Evolutionary conservation across 2,329 filamentous ascomycete species (phyloP).

Genomic region (Pezizomycotina sp.): DNA sequence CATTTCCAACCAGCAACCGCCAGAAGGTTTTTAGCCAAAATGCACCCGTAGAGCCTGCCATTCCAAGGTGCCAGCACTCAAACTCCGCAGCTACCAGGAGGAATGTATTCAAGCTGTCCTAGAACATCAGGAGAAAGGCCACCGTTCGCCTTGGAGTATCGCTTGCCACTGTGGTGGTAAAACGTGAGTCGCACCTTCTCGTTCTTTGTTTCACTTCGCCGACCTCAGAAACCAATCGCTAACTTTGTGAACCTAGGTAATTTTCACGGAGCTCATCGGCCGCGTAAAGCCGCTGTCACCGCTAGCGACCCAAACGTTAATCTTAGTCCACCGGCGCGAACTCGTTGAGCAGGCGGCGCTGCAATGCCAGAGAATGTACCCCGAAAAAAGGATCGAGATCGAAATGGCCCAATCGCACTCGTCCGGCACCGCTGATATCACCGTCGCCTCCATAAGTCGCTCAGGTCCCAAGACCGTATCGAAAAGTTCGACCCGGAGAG

Average conservation of each 20-base stretch:
- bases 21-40: background rate
- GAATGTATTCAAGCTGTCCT: slow-evolving; percentile 78
- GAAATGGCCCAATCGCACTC: slow-evolving; percentile 74
- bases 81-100: slow-evolving; percentile 70
- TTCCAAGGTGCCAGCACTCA: slow-evolving; percentile 29
- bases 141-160: slow-evolving; percentile 71
- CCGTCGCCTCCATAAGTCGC: slow-evolving; percentile 79
- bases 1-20: background rate
- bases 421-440: slow-evolving; percentile 73
- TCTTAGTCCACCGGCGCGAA: slow-evolving; percentile 81
- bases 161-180: slow-evolving; percentile 80
- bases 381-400: slow-evolving; percentile 63
- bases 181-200: slow-evolving; percentile 40
- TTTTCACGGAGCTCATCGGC: slow-evolving; percentile 89
- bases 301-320: slow-evolving; percentile 59
- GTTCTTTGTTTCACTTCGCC: background rate
- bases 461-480: slow-evolving; percentile 61
- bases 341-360: slow-evolving; percentile 83
- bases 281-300: slow-evolving; percentile 41
- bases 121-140: slow-evolving; percentile 48
- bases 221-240: background rate
- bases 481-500: slow-evolving; percentile 58
- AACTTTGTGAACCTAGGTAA: slow-evolving; percentile 42
- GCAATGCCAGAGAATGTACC: slow-evolving; percentile 70
- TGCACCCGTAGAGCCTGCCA: too few species aligned